A percentile compares a stretch with the other conserved stretches of the same genome.
These are phyloP conservation scores for Synchytrium microbalum DNA, from an alignment of 371 early-diverging fungal species.

Conservation along the genomic window DNA sequence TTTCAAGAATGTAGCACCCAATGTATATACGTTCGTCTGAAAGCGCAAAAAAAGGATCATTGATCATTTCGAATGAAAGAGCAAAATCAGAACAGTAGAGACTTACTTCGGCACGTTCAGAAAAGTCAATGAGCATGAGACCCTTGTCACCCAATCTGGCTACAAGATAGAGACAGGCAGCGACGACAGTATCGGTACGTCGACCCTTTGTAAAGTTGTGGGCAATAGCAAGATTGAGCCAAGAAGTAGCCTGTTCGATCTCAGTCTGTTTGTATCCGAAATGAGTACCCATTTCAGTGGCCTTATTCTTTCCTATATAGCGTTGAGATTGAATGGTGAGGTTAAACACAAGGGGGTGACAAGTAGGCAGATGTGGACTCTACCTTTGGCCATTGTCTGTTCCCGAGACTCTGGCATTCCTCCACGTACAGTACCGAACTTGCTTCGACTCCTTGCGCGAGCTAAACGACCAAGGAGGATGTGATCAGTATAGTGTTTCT, in stretches of 20 bases:
- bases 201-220: constrained; percentile 93
- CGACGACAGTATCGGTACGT: constrained; percentile 72
- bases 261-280: constrained; percentile 62
- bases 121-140: constrained; percentile 98
- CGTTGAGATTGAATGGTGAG: no score
- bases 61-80: constrained; percentile 6
- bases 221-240: constrained; percentile 86
- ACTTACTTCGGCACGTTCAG: constrained; percentile 45
- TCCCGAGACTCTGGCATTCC: constrained; percentile 27
- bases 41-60: constrained; percentile 5
- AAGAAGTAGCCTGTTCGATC: constrained; percentile 83
- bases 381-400: constrained; percentile 10
- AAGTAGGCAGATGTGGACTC: constrained; percentile 50
- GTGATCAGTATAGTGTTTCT: neutral
- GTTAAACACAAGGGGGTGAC: no score
- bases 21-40: constrained; percentile 77
- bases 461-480: neutral
- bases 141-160: constrained; percentile 85
- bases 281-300: no score
- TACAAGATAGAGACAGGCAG: constrained; percentile 95
- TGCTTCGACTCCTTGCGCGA: neutral
- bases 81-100: neutral
- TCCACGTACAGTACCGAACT: constrained; percentile 19
- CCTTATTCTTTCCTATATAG: no score
- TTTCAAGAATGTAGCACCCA: constrained; percentile 89